phyloP scores from a whole-genome alignment of 2,329 filamentous ascomycete genomes.

The Anthostomella pinea region DNA sequence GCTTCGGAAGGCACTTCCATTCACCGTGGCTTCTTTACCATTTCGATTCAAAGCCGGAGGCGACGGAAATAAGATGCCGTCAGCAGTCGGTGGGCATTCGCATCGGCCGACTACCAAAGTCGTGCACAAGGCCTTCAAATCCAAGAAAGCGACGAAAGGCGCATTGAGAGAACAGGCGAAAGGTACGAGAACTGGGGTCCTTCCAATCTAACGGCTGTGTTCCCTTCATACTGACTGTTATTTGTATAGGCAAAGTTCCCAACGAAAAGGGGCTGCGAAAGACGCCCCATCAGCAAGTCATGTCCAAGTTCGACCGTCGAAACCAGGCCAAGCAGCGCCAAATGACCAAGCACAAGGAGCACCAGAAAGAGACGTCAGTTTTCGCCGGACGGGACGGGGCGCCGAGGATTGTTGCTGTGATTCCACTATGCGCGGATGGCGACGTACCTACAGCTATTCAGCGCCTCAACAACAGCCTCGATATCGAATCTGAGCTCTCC shows the following conservation, averaged over 20 bases:
- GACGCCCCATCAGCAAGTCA: conserved; percentile 91
- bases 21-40: conserved; percentile 68
- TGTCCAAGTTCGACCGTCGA: conserved; percentile 93
- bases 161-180: conserved; percentile 81
- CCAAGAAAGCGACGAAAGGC: conserved; percentile 83
- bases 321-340: conserved; percentile 94
- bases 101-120: conserved; percentile 92
- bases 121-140: conserved; percentile 88
- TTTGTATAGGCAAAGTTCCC: conserved; percentile 67
- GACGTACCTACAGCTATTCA: conserved; percentile 66
- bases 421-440: conserved; percentile 75
- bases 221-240: background rate
- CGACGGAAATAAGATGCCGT: conserved; percentile 70
- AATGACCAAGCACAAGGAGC: conserved; percentile 77
- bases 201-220: background rate
- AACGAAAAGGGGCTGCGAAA: conserved; percentile 73
- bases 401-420: conserved; percentile 81
- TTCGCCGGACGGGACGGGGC: conserved; percentile 87
- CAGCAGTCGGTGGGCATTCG: conserved; percentile 68
- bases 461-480: conserved; percentile 73
- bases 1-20: conserved; percentile 33
- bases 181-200: conserved; percentile 49
- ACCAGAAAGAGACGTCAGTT: conserved; percentile 73
- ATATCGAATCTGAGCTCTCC: conserved; percentile 65
- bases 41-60: conserved; percentile 85